A percentile compares a stretch with the other conserved stretches of the same genome.
Evolutionary conservation across 2,329 filamentous ascomycete genomes (phyloP).

Genomic region (Aspergillus sp.): DNA sequence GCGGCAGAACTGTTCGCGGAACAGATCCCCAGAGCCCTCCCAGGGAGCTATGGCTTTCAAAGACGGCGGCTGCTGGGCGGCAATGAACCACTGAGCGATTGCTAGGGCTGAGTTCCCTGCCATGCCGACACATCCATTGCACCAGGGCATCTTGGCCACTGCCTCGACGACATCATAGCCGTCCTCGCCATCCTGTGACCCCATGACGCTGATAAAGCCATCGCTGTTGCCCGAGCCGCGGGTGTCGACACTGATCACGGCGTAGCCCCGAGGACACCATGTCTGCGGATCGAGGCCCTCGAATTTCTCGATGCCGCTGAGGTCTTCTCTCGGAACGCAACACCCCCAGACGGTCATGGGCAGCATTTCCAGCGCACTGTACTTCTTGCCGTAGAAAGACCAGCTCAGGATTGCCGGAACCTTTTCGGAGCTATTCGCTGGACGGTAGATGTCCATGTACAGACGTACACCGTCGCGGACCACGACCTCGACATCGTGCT

Average conservation of each 20-base stretch:
- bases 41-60: constrained; percentile 47
- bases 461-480: constrained; percentile 44
- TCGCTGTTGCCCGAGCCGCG: constrained; percentile 36
- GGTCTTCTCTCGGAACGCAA: constrained; percentile 30
- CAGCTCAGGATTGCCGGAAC: constrained; percentile 47
- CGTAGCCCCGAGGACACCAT: constrained; percentile 33
- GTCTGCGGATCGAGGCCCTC: constrained; percentile 43
- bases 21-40: constrained; percentile 49
- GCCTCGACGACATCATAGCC: constrained; percentile 47
- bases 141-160: constrained; percentile 44
- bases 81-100: constrained; percentile 45
- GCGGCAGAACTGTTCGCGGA: constrained; percentile 47
- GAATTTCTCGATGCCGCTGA: constrained; percentile 40
- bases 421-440: constrained; percentile 30
- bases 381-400: constrained; percentile 49
- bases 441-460: constrained; percentile 48
- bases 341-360: constrained; percentile 40
- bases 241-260: constrained; percentile 36
- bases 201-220: constrained; percentile 38
- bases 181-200: constrained; percentile 46
- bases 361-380: constrained; percentile 38
- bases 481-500: constrained; percentile 46
- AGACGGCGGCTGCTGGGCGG: constrained; percentile 42
- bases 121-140: constrained; percentile 45
- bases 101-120: constrained; percentile 47